Base-by-base conservation (phyloP, 2,329 filamentous ascomycete species). In the Diaporthe velutina region DNA sequence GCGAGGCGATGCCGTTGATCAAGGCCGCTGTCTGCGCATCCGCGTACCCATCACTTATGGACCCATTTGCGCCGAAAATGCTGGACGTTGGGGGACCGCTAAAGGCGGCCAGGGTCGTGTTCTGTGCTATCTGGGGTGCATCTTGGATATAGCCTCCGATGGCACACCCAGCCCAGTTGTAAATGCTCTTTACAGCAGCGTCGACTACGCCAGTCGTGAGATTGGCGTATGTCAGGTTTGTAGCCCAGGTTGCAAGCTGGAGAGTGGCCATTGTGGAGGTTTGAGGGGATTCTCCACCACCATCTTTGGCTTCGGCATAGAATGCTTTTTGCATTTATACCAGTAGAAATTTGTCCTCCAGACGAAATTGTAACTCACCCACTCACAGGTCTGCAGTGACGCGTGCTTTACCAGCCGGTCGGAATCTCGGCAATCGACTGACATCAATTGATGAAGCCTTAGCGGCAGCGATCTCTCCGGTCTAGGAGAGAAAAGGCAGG, bases 151-250 rank as follows among this genome's bases (percentile, higher is more conserved):
- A 86, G 4, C 88, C 88, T 7, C 86, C 87, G 28, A 90, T 85
- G 35, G 87, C 84, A 77, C 88, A 90, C 52, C 88, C 88, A 9
- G 84, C 83, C 84, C 86, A 89, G 81, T 90, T 90, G 81, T 89
- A 89, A 68, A 90, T 84, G 54, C 85, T 87, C 28, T 85, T 84
- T 13, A 84, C 81, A 0, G 88, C 87, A 9, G 86, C 84, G 22
- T 84, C 78, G 70, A 83, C 80, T 25, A 88, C 86, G 12, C 82
- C 77, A 2, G 75, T 54, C 10, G 86, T 84, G 2, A 89, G 80
- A 52, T 84, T 79, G 15, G 82, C 75, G 74, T 83, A 86, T 25
- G 82, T 81, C 5, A 89, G 83, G 72, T 80, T 80, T 9, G 80
- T 80, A n/a, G 84, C 83, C 88, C 88, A 90, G 3, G 80, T 79